phyloP scores from a whole-genome alignment of 345 rosid species.

The Eucalyptus sp. region DNA sequence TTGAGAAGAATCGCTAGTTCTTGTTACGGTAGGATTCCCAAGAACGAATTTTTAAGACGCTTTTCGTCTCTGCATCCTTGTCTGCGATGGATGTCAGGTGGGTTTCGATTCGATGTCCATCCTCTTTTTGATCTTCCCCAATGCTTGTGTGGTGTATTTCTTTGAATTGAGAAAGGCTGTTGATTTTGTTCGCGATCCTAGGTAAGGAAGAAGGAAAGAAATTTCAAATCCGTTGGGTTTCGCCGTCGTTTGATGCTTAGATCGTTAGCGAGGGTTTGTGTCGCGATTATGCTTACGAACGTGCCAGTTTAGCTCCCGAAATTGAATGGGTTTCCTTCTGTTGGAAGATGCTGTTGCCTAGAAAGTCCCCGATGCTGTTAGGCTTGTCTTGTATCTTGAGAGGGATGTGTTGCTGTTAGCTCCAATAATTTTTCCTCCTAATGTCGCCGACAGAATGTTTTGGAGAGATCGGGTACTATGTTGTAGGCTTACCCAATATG shows the following conservation, averaged over 20 bases:
- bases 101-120: not conserved
- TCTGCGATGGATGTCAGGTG: not conserved
- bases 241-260: not conserved
- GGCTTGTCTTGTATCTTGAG: not conserved
- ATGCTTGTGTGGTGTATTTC: not conserved
- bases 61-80: not conserved
- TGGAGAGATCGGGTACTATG: not conserved
- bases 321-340: not conserved
- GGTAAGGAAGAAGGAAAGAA: not conserved
- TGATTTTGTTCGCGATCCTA: not conserved
- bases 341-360: not conserved
- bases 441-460: not conserved
- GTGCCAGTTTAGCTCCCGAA: not conserved
- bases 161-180: not conserved
- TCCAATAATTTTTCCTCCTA: not conserved
- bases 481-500: not conserved
- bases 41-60: not conserved
- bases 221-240: not conserved
- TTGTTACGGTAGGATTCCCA: not conserved
- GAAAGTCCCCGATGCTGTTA: not conserved
- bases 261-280: not conserved
- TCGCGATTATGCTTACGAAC: not conserved
- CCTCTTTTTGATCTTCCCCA: not conserved
- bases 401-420: not conserved
- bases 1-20: not conserved